Evolutionary conservation across 768 basidiomycete genomes (phyloP), one percentile per base, ranked within the genome.

Genomic region (Tylopilus felleus): DNA sequence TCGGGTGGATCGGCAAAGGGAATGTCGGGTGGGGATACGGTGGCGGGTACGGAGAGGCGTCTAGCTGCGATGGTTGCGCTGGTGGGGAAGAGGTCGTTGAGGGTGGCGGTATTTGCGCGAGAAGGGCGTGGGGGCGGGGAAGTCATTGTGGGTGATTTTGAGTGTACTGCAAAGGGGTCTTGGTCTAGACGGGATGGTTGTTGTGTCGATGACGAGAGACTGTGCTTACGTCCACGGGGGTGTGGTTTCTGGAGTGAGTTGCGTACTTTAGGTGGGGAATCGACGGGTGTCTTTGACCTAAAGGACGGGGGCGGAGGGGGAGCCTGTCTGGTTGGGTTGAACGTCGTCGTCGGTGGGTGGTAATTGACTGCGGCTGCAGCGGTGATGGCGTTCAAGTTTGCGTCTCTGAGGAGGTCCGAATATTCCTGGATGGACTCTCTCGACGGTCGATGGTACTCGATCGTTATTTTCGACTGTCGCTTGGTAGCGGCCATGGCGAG

Each of bases 51-150:
- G 31, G 82, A 84, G 51, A 82, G 72, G 49, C 83, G 80, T 45
- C 80, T 81, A 21, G 75, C 61, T 6, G 78, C 71, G 38, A 78
- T 65, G 46, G 72, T 60, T 43, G 70, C 59, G 50, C 74, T 73
- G 8, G 71, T 49, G 6, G 82, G 74, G 67, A 85, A 86, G 63
- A 92, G 73, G 72, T 93, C 90, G 71, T 79, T 84, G 46, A 93
- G 77, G 51, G 78, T 91, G 31, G 85, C 87, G 5, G 91, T 93
- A 69, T 93, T 93, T 55, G 86, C 87, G 52, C 91, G 81, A 43
- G 89, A 90, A 0, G 91, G 91, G 41, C 91, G 81, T 2, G 86
- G 84, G 9, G 90, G 90, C 2, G 89, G 83, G 0, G 82, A 72
- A 3, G 78, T 75, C 4, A 31, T 13, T 16, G 31, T 6, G 49